Conservation (phyloP, 192 early-diverging fungal species). For the Lobosporangium transversale region DNA sequence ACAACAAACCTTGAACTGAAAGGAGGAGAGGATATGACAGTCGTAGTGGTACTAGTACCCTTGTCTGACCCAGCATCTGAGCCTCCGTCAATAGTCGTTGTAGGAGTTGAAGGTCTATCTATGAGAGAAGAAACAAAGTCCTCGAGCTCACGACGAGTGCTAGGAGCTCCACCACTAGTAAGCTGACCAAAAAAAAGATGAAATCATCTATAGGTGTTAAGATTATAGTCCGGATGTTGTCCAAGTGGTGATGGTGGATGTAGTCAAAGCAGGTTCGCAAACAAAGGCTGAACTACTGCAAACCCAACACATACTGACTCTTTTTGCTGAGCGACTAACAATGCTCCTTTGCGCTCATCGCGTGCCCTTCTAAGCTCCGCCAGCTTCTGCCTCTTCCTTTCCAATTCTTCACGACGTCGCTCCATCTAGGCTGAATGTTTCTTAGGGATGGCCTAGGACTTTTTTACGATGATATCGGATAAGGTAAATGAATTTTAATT, state of each 20-base stretch:
- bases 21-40: slow-evolving; percentile 55
- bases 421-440: slow-evolving; percentile 60
- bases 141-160: slow-evolving; percentile 71
- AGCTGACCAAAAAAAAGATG: slow-evolving; percentile 10
- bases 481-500: too few species aligned
- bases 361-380: slow-evolving; percentile 85
- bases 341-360: slow-evolving; percentile 74
- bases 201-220: too few species aligned
- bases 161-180: slow-evolving; percentile 9
- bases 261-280: too few species aligned
- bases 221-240: too few species aligned
- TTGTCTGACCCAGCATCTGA: slow-evolving; percentile 61
- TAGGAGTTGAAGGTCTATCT: slow-evolving; percentile 59
- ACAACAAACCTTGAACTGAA: slow-evolving; percentile 37
- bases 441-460: too few species aligned
- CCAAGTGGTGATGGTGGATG: background rate
- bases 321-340: slow-evolving; percentile 37
- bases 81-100: slow-evolving; percentile 43
- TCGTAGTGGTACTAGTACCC: slow-evolving; percentile 36
- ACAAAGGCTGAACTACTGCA: too few species aligned
- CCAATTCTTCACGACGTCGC: slow-evolving; percentile 82
- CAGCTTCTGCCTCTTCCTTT: slow-evolving; percentile 91
- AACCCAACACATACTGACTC: slow-evolving; percentile 8
- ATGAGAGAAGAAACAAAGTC: slow-evolving; percentile 88
- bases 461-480: too few species aligned